phyloP scores from a whole-genome alignment of 1,139 yeast genomes.

The Candida anutae region DNA sequence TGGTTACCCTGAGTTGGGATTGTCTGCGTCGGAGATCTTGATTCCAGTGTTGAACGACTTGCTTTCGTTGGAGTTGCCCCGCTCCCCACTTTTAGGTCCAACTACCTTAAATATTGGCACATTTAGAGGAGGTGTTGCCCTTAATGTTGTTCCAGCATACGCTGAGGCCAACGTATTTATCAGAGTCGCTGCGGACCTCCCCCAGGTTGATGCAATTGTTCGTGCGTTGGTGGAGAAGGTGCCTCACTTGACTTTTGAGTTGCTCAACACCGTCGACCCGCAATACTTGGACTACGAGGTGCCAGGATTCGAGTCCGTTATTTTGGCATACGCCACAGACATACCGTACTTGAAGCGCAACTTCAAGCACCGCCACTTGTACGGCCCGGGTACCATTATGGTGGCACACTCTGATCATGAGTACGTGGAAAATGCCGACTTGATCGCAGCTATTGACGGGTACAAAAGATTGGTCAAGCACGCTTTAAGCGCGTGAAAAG shows the following conservation, averaged over 20 bases:
- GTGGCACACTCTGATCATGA: constrained; percentile 64
- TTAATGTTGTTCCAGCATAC: constrained; percentile 56
- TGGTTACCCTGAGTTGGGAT: constrained; percentile 64
- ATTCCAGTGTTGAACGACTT: constrained; percentile 38
- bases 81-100: constrained; percentile 47
- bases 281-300: constrained; percentile 50
- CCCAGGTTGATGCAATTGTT: constrained; percentile 28
- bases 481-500: constrained; percentile 7
- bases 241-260: constrained; percentile 19
- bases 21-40: constrained; percentile 53
- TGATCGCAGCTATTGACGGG: constrained; percentile 48
- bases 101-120: constrained; percentile 56
- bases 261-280: constrained; percentile 22
- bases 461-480: constrained; percentile 41
- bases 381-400: constrained; percentile 63
- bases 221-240: constrained; percentile 23
- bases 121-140: constrained; percentile 53
- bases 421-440: constrained; percentile 42
- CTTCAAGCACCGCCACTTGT: constrained; percentile 41
- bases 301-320: constrained; percentile 53
- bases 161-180: constrained; percentile 45
- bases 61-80: constrained; percentile 36
- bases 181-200: constrained; percentile 46
- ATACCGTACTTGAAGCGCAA: constrained; percentile 44
- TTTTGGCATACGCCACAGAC: constrained; percentile 58